Conservation (phyloP, 2,329 filamentous ascomycete species). For the Ceratocystis variospora region DNA sequence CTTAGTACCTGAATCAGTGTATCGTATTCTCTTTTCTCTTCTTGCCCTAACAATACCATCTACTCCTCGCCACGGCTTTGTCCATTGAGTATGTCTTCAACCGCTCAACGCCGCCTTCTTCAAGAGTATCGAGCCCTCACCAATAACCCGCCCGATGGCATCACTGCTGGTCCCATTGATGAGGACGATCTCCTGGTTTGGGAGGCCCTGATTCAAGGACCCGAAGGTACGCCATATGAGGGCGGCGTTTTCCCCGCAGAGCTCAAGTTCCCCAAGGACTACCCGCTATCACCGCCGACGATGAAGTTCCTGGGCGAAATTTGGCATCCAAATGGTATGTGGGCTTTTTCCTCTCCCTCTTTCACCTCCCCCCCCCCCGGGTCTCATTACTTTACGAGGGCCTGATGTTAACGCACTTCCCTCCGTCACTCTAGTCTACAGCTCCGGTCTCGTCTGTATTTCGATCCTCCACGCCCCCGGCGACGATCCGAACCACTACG, state of each 20-base stretch:
- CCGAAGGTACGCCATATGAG: slow-evolving; percentile 90
- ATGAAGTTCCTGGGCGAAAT: slow-evolving; percentile 93
- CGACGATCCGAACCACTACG: slow-evolving; percentile 97
- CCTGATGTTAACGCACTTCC: background rate
- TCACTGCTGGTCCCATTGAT: slow-evolving; percentile 80
- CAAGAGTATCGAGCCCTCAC: slow-evolving; percentile 92
- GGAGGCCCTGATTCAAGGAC: slow-evolving; percentile 93
- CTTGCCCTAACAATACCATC: background rate
- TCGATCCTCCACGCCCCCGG: slow-evolving; percentile 95
- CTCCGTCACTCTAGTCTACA: slow-evolving; percentile 51
- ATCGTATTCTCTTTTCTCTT: background rate
- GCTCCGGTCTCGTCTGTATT: slow-evolving; percentile 86
- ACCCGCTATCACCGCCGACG: slow-evolving; percentile 85
- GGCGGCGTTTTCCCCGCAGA: slow-evolving; percentile 92
- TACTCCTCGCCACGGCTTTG: background rate
- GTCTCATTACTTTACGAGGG: no score
- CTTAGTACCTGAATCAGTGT: background rate
- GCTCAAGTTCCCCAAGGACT: slow-evolving; percentile 88
- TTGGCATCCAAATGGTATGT: slow-evolving; percentile 86
- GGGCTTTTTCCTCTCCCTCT: background rate
- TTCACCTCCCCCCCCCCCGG: background rate
- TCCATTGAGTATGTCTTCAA: slow-evolving; percentile 39
- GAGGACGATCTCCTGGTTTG: slow-evolving; percentile 94
- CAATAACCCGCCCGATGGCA: slow-evolving; percentile 91
- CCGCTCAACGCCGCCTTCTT: slow-evolving; percentile 67